Evolutionary conservation across 768 basidiomycete genomes (phyloP).

Genomic region (Symmetrospora coprosmae): DNA sequence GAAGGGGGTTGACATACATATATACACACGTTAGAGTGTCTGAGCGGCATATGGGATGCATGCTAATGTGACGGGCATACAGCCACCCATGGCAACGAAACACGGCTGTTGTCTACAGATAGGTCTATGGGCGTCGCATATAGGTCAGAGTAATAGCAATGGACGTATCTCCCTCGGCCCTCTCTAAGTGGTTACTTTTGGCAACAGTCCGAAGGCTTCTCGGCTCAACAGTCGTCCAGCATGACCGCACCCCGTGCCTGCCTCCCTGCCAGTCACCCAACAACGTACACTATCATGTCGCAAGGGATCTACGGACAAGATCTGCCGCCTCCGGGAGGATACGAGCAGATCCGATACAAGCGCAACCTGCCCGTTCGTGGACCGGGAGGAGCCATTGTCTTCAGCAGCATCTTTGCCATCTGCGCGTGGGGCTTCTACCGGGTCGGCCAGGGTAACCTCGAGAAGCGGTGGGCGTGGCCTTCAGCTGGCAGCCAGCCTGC

Average conservation of each 20-base stretch:
- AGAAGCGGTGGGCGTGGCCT: slow-evolving; percentile 64
- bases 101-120: too few relatives aligned
- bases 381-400: slow-evolving; percentile 40
- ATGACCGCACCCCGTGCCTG: too few relatives aligned
- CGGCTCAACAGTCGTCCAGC: too few relatives aligned
- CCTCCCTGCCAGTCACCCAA: background rate
- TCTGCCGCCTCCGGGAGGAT: slow-evolving; percentile 87
- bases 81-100: background rate
- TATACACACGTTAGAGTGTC: too few relatives aligned
- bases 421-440: slow-evolving; percentile 86
- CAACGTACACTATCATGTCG: background rate
- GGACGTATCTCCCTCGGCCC: too few relatives aligned
- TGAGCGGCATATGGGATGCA: too few relatives aligned
- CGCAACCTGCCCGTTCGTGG: slow-evolving; percentile 83
- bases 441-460: slow-evolving; percentile 75
- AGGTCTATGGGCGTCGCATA: too few relatives aligned
- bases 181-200: too few relatives aligned
- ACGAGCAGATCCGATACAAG: slow-evolving; percentile 84
- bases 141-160: too few relatives aligned
- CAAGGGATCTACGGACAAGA: slow-evolving; percentile 47
- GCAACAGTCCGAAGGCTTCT: too few relatives aligned
- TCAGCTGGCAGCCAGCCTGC: background rate
- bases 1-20: too few relatives aligned
- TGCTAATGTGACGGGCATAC: background rate
- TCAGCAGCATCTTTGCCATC: slow-evolving; percentile 48